Evolutionary conservation across 306 rosid species (phyloP).

Genomic region (Vachellia collinsii): DNA sequence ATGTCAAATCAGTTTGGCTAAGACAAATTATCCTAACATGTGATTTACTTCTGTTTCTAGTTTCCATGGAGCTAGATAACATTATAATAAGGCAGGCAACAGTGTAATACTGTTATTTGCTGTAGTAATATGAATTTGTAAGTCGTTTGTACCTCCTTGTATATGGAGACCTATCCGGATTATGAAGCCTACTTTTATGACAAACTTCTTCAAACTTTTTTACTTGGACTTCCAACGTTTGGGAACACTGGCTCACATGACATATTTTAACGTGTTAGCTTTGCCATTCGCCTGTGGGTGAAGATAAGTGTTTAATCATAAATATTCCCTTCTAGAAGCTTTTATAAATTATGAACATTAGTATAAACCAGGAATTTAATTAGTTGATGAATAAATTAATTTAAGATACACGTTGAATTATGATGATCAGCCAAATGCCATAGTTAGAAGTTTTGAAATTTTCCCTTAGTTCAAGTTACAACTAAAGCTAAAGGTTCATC

Average conservation of each 20-base stretch:
- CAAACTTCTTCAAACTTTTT: not conserved
- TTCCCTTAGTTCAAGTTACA: not conserved
- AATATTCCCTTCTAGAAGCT: not conserved
- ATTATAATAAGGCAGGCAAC: not conserved
- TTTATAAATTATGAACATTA: not conserved
- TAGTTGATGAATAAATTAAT: not conserved
- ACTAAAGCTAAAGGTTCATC: not conserved
- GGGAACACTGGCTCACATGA: not conserved
- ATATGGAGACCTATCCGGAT: not conserved
- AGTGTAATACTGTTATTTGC: not conserved
- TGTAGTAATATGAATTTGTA: not conserved
- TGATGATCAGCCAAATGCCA: not conserved
- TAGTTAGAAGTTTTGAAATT: not conserved
- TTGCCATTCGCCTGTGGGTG: not conserved
- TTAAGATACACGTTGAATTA: not conserved
- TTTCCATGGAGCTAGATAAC: not conserved
- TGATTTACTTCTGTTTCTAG: not conserved
- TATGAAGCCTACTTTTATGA: not conserved
- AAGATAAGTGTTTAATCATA: no score
- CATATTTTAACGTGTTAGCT: not conserved
- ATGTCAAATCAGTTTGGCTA: not conserved
- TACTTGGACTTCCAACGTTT: not conserved
- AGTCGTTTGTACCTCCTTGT: not conserved
- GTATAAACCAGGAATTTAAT: not conserved
- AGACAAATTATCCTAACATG: not conserved